Base-by-base conservation (phyloP, 352 stramenopile species). In the Globisporangium canariense region DNA sequence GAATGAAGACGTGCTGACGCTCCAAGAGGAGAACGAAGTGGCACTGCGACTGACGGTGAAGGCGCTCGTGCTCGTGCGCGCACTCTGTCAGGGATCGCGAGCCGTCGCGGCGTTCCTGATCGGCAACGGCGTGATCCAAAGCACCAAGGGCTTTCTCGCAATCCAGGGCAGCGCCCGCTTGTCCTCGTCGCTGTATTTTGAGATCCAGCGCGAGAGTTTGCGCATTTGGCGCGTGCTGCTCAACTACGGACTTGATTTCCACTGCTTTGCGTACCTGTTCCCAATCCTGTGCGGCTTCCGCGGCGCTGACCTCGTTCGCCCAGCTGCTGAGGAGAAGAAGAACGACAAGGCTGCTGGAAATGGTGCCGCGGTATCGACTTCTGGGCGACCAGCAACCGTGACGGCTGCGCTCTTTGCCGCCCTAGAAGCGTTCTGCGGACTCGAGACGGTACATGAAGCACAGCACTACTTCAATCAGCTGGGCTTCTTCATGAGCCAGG, bases 231-330 rank as follows among this genome's bases (percentile, higher is more conserved):
- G 80, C 20, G 67, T 88, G 56, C 76, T 88, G 0, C 70, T 91
- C 0, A 66, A 69, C n/a, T 91, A 90, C 61, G 74, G 74, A 8
- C 65, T 91, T 10, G 82, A 91, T 51, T 85, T 88, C 36, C 78
- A 88, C 64, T 88, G 82, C 22, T 86, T 91, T 30, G 73, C 73
- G 30, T 91, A 91, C 58, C 38, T 90, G 18, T 91, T 83, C 52
- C 72, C 82, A 0, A 56, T 86, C 36, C 59, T 91, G 9, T 87
- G 75, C 20, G 60, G 73, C 14, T 86, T 85, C 47, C 52, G 58
- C 20, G 55, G 51, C 10, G 34, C 49, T 9, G 64, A 68, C 16
- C 57, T 81, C 22, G 56, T 69, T 62, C 16, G 54, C 22, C 45
- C 32, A 14, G 9, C 22, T n/a, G n/a, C 7, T 8, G 28, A 55